Evolutionary conservation across 1,139 yeast species (phyloP).

Genomic region (Arxiozyma telluris): DNA sequence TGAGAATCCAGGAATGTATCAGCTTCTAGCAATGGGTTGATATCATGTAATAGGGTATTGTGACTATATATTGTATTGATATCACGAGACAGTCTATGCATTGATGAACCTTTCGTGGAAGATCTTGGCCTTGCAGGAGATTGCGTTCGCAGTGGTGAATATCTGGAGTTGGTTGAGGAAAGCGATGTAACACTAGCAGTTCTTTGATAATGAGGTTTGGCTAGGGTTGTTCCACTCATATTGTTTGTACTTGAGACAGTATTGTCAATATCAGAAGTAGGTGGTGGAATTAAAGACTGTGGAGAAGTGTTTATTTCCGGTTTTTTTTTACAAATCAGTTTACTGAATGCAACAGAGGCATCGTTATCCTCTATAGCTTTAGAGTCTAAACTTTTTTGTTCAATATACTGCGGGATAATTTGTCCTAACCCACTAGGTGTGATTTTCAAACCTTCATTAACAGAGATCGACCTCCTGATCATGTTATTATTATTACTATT

Average conservation of each 20-base stretch:
- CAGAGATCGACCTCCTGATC: background rate
- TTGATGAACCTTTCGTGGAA: conserved; percentile 20
- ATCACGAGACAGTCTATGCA: conserved; percentile 23
- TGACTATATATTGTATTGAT: conserved; percentile 10
- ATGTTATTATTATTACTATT: background rate
- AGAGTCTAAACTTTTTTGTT: background rate
- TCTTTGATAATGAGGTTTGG: conserved; percentile 12
- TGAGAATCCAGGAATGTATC: conserved; percentile 20
- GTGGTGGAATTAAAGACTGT: conserved; percentile 8
- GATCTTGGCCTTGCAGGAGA: conserved; percentile 29
- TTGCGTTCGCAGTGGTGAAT: conserved; percentile 25
- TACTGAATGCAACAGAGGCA: conserved; percentile 31
- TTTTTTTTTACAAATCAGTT: conserved; percentile 28
- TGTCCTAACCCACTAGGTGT: background rate
- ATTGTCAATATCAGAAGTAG: background rate
- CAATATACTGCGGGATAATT: conserved; percentile 1
- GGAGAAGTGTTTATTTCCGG: conserved; percentile 26
- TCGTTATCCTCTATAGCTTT: conserved; percentile 25
- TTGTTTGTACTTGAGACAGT: conserved; percentile 3
- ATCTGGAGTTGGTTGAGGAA: conserved; percentile 20
- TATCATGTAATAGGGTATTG: conserved; percentile 2
- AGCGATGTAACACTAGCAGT: conserved; percentile 21
- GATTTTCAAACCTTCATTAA: background rate
- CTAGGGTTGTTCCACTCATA: conserved; percentile 1
- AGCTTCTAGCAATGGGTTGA: conserved; percentile 7